Evolutionary conservation across 2,329 filamentous ascomycete species (phyloP).

Genomic region (Apiospora marii): DNA sequence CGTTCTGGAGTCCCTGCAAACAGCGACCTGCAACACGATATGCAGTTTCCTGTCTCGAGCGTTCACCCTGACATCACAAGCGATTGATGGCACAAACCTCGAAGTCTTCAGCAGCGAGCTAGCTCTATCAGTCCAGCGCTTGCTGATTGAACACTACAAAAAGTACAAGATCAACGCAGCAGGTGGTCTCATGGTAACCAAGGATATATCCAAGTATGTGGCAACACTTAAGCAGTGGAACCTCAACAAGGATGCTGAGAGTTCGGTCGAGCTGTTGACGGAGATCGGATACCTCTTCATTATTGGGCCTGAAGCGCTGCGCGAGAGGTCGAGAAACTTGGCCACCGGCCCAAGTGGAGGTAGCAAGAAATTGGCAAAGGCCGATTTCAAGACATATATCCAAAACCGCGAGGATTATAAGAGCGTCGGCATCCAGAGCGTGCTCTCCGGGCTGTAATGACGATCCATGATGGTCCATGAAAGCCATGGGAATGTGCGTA

Average conservation of each 20-base stretch:
- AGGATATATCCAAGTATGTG: slow-evolving; percentile 94
- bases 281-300: slow-evolving; percentile 98
- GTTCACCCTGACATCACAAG: slow-evolving; percentile 67
- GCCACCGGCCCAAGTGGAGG: slow-evolving; percentile 48
- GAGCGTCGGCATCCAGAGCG: slow-evolving; percentile 82
- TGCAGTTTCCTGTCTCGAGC: slow-evolving; percentile 80
- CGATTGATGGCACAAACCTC: slow-evolving; percentile 85
- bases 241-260: slow-evolving; percentile 71
- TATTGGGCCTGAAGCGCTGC: slow-evolving; percentile 80
- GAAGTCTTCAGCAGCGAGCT: slow-evolving; percentile 85
- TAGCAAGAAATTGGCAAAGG: slow-evolving; percentile 66
- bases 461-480: no score
- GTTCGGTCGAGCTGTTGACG: slow-evolving; percentile 82
- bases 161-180: slow-evolving; percentile 93
- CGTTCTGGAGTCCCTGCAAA: slow-evolving; percentile 79
- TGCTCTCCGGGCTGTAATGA: slow-evolving; percentile 69
- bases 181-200: slow-evolving; percentile 92
- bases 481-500: neutral
- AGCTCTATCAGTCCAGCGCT: slow-evolving; percentile 76
- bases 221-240: slow-evolving; percentile 86
- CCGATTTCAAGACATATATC: slow-evolving; percentile 84
- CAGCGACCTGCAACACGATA: slow-evolving; percentile 82
- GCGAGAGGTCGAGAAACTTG: slow-evolving; percentile 72
- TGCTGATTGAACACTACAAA: slow-evolving; percentile 92
- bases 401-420: slow-evolving; percentile 84